Evolutionary conservation across 441 rosid genomes (phyloP), one percentile per base, ranked within the genome.

Genomic region (Biscutella auriculata): DNA sequence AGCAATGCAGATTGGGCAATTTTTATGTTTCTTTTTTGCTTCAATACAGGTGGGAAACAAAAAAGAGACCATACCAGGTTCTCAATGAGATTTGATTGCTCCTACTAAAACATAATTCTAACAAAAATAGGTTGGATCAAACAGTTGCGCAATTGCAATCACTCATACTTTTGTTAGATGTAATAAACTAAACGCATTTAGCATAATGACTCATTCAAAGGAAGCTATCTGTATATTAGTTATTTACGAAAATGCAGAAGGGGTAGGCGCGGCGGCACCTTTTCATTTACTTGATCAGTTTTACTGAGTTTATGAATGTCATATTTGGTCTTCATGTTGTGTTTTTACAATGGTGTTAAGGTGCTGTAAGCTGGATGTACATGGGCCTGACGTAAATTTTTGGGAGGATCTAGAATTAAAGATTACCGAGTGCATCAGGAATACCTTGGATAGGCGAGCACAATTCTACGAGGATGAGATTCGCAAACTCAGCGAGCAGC

Each of bases 391-490:
- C 74, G 75, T 87, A 60, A 76, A 56, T 53, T 87, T 94, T 66
- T 94, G 99, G 99, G 97, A 87, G 45, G 97, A 90, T 70, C 73
- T 90, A 58, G 97, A 87, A 66, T 77, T 79, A 51, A 94, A 86
- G 79, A 75, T 87, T 53, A 85, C 82, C 54, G 97, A 94, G 72
- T 87, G 83, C 61, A 77, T 84, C 62, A 80, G 80, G 75, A 94
- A 82, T 78, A 84, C 94, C 55, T 70, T 94, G 80, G 99, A 90
- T 63, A 85, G 78, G 69, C 94, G 97, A 17, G 80, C 78, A 35
- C 97, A 87, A 40, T 87, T 94, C 78, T 90, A 85, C 30, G 97
- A 94, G 79, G 97, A 94, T 70, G 99, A 94, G 73, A 80, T 94
- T 78, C 89, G 97, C 64, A 90, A 94, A 79, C 95, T 90, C 67